Evolutionary conservation across 2,329 filamentous ascomycete genomes (phyloP).

Genomic region (Talaromyces marneffei): DNA sequence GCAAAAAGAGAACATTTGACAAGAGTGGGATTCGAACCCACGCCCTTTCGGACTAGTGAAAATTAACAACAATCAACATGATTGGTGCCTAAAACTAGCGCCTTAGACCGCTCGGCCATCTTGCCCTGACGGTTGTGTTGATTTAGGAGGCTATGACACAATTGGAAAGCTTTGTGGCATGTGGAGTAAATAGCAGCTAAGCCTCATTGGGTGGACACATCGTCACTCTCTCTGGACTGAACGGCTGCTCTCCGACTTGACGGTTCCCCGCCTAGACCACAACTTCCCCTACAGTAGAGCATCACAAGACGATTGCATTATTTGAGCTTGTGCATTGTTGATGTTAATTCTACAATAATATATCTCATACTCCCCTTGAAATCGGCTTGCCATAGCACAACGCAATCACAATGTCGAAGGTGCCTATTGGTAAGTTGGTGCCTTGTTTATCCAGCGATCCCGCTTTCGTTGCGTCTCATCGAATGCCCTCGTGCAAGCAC

Average conservation of each 20-base stretch:
- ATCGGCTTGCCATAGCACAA: background rate
- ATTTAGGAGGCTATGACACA: too few relatives aligned
- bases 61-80: background rate
- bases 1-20: background rate
- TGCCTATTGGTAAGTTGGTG: conserved; percentile 42
- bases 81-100: background rate
- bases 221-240: conserved; percentile 8
- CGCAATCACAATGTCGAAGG: conserved; percentile 40
- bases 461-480: conserved; percentile 17
- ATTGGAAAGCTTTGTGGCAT: too few relatives aligned
- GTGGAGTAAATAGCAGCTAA: conserved; percentile 6
- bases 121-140: background rate
- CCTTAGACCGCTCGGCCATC: background rate
- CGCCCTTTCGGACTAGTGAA: background rate
- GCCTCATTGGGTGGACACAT: conserved; percentile 15
- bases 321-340: background rate
- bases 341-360: background rate
- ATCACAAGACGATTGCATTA: background rate
- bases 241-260: conserved; percentile 6
- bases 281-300: background rate
- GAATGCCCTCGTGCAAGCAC: conserved; percentile 12
- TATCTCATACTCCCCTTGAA: background rate
- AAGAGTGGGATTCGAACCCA: background rate
- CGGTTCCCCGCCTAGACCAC: background rate
- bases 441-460: conserved; percentile 9